A percentile compares a stretch with the other conserved stretches of the same genome.
phyloP scores from a whole-genome alignment of 2,329 filamentous ascomycete species.

The Orbilia brochopaga region DNA sequence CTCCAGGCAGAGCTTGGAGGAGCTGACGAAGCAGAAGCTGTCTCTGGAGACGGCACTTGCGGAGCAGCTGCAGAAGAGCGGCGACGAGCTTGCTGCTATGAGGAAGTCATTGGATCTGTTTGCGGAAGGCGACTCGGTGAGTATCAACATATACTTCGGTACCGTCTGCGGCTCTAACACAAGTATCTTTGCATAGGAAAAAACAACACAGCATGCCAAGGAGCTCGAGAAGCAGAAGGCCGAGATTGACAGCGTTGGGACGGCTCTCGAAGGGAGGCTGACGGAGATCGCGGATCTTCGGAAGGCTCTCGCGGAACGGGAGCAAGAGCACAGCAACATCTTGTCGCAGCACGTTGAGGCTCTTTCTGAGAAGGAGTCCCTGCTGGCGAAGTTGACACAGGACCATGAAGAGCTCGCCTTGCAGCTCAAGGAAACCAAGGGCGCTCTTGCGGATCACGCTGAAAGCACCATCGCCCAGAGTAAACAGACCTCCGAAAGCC shows the following conservation, averaged over 20 bases:
- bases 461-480: constrained; percentile 16
- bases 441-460: constrained; percentile 20
- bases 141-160: background rate
- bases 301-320: constrained; percentile 8
- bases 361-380: constrained; percentile 28
- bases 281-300: constrained; percentile 33
- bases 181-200: constrained; percentile 20
- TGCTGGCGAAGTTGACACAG: constrained; percentile 25
- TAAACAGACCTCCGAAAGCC: constrained; percentile 15
- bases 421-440: constrained; percentile 32
- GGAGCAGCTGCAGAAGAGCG: constrained; percentile 26
- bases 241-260: constrained; percentile 15
- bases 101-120: constrained; percentile 33
- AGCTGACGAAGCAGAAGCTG: constrained; percentile 39
- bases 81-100: constrained; percentile 26
- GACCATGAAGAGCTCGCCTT: constrained; percentile 28
- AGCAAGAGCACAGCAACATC: constrained; percentile 15
- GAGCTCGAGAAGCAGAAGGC: constrained; percentile 39
- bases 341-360: constrained; percentile 17
- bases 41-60: constrained; percentile 27
- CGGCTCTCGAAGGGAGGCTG: constrained; percentile 27
- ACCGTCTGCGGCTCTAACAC: background rate
- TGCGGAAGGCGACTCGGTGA: constrained; percentile 39
- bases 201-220: constrained; percentile 17
- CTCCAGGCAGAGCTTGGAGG: constrained; percentile 25